Conservation (phyloP, 106 monocot species). For the Dendrobium nobile region DNA sequence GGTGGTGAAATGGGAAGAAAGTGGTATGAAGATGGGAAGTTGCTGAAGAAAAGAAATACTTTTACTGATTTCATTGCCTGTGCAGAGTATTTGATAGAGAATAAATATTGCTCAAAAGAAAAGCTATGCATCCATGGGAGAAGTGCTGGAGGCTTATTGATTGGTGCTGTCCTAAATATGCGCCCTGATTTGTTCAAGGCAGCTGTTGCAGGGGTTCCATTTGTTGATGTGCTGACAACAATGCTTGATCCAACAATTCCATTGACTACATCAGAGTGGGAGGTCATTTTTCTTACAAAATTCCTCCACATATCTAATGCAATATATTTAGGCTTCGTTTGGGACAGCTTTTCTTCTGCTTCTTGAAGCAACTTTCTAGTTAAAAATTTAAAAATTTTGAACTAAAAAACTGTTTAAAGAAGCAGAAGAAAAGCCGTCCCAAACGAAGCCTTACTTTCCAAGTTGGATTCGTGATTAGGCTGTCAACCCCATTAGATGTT, state of each 20-base stretch:
- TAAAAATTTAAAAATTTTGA: too few species aligned
- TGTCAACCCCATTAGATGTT: background rate
- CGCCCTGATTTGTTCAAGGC: slow-evolving; percentile 90
- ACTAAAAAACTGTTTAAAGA: too few species aligned
- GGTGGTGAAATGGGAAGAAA: slow-evolving; percentile 88
- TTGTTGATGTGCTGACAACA: slow-evolving; percentile 93
- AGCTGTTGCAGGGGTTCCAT: slow-evolving; percentile 90
- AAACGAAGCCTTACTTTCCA: background rate
- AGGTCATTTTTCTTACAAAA: slow-evolving; percentile 36
- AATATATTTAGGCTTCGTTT: too few species aligned
- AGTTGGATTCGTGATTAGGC: background rate
- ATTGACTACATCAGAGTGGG: slow-evolving; percentile 94
- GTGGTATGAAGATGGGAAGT: slow-evolving; percentile 94
- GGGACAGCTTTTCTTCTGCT: too few species aligned
- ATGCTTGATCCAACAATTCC: slow-evolving; percentile 98
- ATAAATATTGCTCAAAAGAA: slow-evolving; percentile 76
- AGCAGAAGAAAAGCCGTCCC: too few species aligned
- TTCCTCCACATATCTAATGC: background rate
- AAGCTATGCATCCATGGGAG: slow-evolving; percentile 87
- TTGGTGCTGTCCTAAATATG: slow-evolving; percentile 93
- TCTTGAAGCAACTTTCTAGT: too few species aligned
- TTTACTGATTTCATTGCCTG: slow-evolving; percentile 88
- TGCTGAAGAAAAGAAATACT: slow-evolving; percentile 66
- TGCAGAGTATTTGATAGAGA: slow-evolving; percentile 86
- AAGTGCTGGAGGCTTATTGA: slow-evolving; percentile 95